Evolutionary conservation across 2,329 filamentous ascomycete species (phyloP), one percentile per base, ranked within the genome.

Genomic region (Hypoxylon sp.): DNA sequence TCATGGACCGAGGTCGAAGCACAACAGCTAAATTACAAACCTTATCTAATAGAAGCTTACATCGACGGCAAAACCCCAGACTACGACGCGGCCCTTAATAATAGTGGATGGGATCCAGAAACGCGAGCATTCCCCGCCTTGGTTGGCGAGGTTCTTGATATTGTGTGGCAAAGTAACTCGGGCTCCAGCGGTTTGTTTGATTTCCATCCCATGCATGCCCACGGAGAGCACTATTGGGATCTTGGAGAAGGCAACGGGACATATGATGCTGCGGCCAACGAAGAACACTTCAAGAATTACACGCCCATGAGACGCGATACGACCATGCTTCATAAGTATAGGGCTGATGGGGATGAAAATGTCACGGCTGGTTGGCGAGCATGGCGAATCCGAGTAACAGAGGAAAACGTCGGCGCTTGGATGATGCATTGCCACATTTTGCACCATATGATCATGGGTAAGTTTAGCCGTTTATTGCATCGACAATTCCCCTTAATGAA

Each of bases 391-490:
- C 62, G 71, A 3, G 64, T 78, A 1, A 69, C 65, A 1, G 60
- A 71, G 25, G 65, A 71, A 1, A 71, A 80, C 3, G 77, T 84
- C 0, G 83, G 82, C 0, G 80, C 80, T 2, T 86, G 81, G 81
- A 80, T 85, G 79, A 71, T 85, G 55, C 82, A 86, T 64, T 86
- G 82, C 55, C 82, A 86, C 63, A 76, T 80, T 11, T 56, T 80
- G 38, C 76, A 78, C 44, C 82, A 86, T 63, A 81, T 82, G 75
- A 68, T 81, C 12, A 83, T 84, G 80, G 79, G 77, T 60, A 68
- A 70, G 74, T 66, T 17, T 4, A 29, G 6, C n/a, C n/a, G n/a
- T n/a, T 19, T 27, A 6, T 21, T n/a, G 17, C 17, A 19, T 8
- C n/a, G 21, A n/a, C n/a, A n/a, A n/a, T n/a, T n/a, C n/a, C n/a